Evolutionary conservation across 73 alveolate species (phyloP), one percentile per base, ranked within the genome.

Genomic region (Strombidium stylifer): DNA sequence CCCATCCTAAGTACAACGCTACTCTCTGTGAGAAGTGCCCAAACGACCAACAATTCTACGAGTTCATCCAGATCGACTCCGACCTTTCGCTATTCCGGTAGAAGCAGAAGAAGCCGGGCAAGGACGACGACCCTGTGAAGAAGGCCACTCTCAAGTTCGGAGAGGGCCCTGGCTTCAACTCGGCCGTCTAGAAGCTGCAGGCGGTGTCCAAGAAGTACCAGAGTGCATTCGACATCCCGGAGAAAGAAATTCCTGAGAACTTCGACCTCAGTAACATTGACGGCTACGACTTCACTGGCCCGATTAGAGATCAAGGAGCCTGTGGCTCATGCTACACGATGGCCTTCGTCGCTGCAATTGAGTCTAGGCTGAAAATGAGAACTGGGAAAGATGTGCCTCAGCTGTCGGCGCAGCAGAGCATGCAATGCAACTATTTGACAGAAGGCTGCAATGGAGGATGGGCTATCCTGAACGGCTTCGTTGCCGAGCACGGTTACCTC

Each of bases 381-480:
- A 49, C 86, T 21, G 83, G 82, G 34, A 70, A 53, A 25, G 82
- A 74, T 18, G 32, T 59, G 52, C 59, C 73, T 2, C 19, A 47
- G 0, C 65, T 81, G 0, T 52, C 80, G 12, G 24, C 53, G 5
- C 52, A 73, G 31, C 51, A 42, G 39, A 25, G 53, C 23, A 12
- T 68, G 27, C 76, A 82, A 50, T 88, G 96, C 61, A 84, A 76
- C 50, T 91, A 55, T 53, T 88, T 77, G 56, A 71, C 91, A 2
- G 97, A 91, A 69, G 98, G 98, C 45, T 91, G 98, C 52, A 71
- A 56, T 0, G 98, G 98, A 0, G 98, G 98, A 2, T 84, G 69
- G 68, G 94, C 94, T 11, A 60, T 90, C 14, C 68, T 73, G 12
- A 81, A 89, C 48, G 94, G 91, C 16, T 84, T 85, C 54, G 83